These are phyloP conservation scores for Puccinellia tenuiflora DNA, from an alignment of 176 grass and related monocot genomes.

Conservation along the genomic window DNA sequence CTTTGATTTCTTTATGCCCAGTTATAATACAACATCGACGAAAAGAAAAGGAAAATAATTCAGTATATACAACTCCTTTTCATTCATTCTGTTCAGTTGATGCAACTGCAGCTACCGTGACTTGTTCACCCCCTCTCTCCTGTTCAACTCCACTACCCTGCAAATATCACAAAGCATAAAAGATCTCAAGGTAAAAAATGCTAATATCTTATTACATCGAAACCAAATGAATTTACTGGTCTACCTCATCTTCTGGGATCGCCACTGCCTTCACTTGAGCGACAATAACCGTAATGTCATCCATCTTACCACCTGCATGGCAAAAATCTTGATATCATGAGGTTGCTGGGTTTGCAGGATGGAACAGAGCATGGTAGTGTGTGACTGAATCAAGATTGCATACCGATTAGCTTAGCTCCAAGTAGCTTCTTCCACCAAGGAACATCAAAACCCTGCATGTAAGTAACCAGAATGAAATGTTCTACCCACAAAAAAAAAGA, in stretches of 20 bases:
- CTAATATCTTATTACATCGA: not conserved
- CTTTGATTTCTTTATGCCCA: not conserved
- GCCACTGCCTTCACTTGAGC: conserved; percentile 43
- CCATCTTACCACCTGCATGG: conserved; percentile 81
- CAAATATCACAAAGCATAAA: not conserved
- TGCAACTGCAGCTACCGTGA: not conserved
- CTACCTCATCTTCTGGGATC: conserved; percentile 38
- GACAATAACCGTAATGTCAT: conserved; percentile 86
- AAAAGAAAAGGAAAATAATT: not conserved
- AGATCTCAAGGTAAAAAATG: not conserved
- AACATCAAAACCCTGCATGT: conserved; percentile 79
- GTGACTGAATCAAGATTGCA: not conserved
- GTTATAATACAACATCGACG: not conserved
- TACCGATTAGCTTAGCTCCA: conserved; percentile 83
- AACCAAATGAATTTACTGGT: not conserved
- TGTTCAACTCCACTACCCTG: conserved; percentile 8
- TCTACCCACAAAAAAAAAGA: too few relatives aligned
- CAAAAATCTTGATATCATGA: not conserved
- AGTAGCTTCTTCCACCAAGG: conserved; percentile 75
- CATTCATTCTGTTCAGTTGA: conserved; percentile 9
- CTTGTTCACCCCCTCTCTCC: not conserved
- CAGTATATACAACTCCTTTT: not conserved
- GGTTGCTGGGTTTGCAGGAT: not conserved
- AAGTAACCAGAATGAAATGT: not conserved
- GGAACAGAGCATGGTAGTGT: not conserved